phyloP scores from a whole-genome alignment of 1,139 yeast species.

The Geotrichum macrosporum region DNA sequence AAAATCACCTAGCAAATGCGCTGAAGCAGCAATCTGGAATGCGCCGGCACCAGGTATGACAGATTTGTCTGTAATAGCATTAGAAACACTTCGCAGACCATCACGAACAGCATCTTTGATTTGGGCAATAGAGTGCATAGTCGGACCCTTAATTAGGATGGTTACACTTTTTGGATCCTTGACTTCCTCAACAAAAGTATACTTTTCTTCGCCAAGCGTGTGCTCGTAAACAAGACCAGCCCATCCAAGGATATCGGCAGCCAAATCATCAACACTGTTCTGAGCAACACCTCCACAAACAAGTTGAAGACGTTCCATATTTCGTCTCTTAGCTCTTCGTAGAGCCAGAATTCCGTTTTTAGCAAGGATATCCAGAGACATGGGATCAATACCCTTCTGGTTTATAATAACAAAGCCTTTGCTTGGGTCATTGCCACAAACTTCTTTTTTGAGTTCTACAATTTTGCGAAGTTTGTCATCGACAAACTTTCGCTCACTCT shows the following conservation, averaged over 20 bases:
- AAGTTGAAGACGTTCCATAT: constrained; percentile 96
- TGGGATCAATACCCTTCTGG: constrained; percentile 98
- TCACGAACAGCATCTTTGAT: constrained; percentile 96
- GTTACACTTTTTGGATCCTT: constrained; percentile 89
- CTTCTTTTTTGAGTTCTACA: constrained; percentile 86
- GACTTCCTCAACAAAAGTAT: constrained; percentile 91
- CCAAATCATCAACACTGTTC: constrained; percentile 90
- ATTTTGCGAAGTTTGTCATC: constrained; percentile 91
- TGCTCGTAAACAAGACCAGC: constrained; percentile 92
- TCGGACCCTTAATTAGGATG: constrained; percentile 88
- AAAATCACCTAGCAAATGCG: constrained; percentile 47
- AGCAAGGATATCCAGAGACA: constrained; percentile 94
- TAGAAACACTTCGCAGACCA: constrained; percentile 91
- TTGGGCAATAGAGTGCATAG: constrained; percentile 81
- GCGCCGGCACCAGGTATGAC: constrained; percentile 98
- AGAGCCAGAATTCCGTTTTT: constrained; percentile 89
- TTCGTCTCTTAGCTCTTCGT: constrained; percentile 97
- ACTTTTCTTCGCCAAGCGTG: constrained; percentile 94
- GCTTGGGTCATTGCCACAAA: constrained; percentile 69
- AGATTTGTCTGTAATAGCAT: constrained; percentile 77
- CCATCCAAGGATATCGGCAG: constrained; percentile 80
- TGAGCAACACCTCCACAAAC: constrained; percentile 98
- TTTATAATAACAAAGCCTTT: constrained; percentile 91
- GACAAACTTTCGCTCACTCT: constrained; percentile 88
- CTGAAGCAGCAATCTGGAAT: constrained; percentile 77